A percentile compares a stretch with the other conserved stretches of the same genome.
Conservation (phyloP, 805 yeast genomes). For the Pichia nakasei region DNA sequence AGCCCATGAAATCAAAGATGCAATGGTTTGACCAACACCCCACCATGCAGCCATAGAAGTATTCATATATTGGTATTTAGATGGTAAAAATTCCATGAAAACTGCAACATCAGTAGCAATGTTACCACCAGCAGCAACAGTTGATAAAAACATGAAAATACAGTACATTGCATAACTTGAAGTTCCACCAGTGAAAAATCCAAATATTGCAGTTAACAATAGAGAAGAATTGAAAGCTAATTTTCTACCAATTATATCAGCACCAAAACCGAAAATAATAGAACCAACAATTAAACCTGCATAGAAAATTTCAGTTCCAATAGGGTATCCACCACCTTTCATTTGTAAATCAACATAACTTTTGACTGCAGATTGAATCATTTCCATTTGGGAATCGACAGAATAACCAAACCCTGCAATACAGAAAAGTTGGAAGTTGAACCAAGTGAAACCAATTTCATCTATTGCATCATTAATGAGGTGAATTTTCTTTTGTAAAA, state of each 20-base stretch:
- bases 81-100: constrained; percentile 45
- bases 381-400: constrained; percentile 43
- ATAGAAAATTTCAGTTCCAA: constrained; percentile 37
- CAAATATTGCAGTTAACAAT: constrained; percentile 39
- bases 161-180: constrained; percentile 41
- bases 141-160: constrained; percentile 36
- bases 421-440: constrained; percentile 40
- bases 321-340: constrained; percentile 36
- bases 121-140: constrained; percentile 49
- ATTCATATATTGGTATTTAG: constrained; percentile 40
- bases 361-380: constrained; percentile 38
- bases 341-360: constrained; percentile 38
- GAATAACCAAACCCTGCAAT: constrained; percentile 51
- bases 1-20: constrained; percentile 47
- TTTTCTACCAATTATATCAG: constrained; percentile 47
- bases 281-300: constrained; percentile 47
- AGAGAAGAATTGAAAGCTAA: constrained; percentile 43
- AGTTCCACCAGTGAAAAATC: constrained; percentile 48
- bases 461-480: constrained; percentile 47
- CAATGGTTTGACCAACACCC: constrained; percentile 55
- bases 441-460: constrained; percentile 54
- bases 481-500: constrained; percentile 32
- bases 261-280: constrained; percentile 47
- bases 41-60: constrained; percentile 52
- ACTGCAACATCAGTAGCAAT: constrained; percentile 46